Evolutionary conservation across 2,329 filamentous ascomycete genomes (phyloP), one percentile per base, ranked within the genome.

Genomic region (Pseudopyricularia cyperi): DNA sequence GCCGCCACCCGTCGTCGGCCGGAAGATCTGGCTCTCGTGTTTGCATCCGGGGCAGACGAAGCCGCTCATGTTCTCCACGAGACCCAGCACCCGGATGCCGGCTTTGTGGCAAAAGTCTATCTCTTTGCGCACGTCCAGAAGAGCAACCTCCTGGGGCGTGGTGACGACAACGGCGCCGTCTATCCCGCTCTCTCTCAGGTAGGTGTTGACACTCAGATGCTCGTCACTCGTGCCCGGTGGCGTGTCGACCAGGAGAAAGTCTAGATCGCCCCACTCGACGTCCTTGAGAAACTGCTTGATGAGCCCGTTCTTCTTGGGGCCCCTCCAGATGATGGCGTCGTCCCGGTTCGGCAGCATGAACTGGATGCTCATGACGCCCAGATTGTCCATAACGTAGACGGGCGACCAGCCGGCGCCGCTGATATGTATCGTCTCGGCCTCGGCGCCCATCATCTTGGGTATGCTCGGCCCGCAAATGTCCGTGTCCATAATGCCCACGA

Each of bases 251-350:
- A 98, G 76, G 54, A 98, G 65, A 59, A 91, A 95, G 63, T 98
- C 93, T 66, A 97, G 73, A 55, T 94, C 87, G 9, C 93, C 93
- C 93, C 94, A 98, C 64, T 94, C 89, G 7, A 98, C 93, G 62
- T 98, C 94, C 72, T 95, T 96, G 50, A 98, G 70, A 60, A 98
- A 98, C 66, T 94, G 87, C 72, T 98, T 98, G 64, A 98, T 97
- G 53, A 98, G 71, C 0, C 93, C 93, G 62, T 97, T 98, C 77
- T 98, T 98, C 78, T 98, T 98, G 3, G 93, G 86, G 0, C 93
- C 93, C 50, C 93, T 80, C 93, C 93, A 98, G 58, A 98, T 98
- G 39, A 98, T 84, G 3, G 93, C 93, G 63, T 95, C 90, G 66
- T 98, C 91, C 47, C 87, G 78, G 61, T 88, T 89, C 0, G 93